Conservation (phyloP, 495 filamentous ascomycete genomes). For the Penicillium antarcticum region DNA sequence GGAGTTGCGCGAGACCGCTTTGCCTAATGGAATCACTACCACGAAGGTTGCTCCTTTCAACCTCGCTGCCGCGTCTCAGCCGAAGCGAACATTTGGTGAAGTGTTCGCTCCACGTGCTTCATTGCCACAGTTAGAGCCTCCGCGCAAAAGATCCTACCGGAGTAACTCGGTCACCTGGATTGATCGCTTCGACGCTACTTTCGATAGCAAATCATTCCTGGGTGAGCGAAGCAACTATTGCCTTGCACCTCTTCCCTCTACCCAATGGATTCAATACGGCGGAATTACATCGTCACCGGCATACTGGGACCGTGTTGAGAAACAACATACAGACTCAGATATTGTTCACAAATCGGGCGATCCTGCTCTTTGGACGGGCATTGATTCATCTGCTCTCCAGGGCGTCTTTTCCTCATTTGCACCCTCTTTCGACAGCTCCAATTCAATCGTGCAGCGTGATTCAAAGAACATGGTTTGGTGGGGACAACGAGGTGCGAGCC, state of each 20-base stretch:
- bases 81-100: slow-evolving; percentile 70
- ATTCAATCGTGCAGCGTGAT: slow-evolving; percentile 67
- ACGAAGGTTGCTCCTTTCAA: slow-evolving; percentile 64
- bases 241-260: slow-evolving; percentile 37
- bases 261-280: slow-evolving; percentile 44
- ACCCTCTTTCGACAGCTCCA: slow-evolving; percentile 75
- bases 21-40: slow-evolving; percentile 72
- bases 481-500: slow-evolving; percentile 66
- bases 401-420: slow-evolving; percentile 87
- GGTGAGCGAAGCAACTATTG: slow-evolving; percentile 42
- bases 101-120: slow-evolving; percentile 70
- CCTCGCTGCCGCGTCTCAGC: slow-evolving; percentile 32
- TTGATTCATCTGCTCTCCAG: slow-evolving; percentile 60
- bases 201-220: slow-evolving; percentile 32
- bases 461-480: slow-evolving; percentile 82
- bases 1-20: slow-evolving; percentile 54
- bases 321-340: slow-evolving; percentile 18
- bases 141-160: slow-evolving; percentile 37
- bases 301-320: slow-evolving; percentile 41
- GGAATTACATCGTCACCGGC: slow-evolving; percentile 40
- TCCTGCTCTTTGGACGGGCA: slow-evolving; percentile 31
- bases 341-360: slow-evolving; percentile 23
- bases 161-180: slow-evolving; percentile 32
- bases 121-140: slow-evolving; percentile 66
- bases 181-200: slow-evolving; percentile 40